Percentiles rank a stretch among this genome's conserved stretches.
These are phyloP conservation scores for Euclidium syriacum DNA, from an alignment of 345 rosid species.

Conservation along the genomic window DNA sequence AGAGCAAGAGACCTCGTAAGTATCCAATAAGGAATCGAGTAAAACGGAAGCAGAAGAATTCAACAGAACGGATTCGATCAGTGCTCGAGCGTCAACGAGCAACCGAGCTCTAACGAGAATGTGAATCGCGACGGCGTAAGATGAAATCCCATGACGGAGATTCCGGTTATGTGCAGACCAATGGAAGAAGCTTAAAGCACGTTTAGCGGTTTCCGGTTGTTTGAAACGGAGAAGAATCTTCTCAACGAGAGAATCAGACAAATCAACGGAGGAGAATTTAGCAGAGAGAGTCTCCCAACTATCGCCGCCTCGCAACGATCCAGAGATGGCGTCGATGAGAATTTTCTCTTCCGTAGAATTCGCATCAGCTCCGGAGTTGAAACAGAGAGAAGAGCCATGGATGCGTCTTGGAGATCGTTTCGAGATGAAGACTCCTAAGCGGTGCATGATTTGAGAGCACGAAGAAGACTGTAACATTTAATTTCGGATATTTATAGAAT, in stretches of 20 bases:
- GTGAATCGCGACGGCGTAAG: conserved; percentile 55
- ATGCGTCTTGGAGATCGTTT: not conserved
- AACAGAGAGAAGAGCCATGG: not conserved
- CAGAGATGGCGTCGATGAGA: conserved; percentile 32
- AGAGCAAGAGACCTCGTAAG: conserved; percentile 37
- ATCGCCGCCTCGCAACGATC: conserved; percentile 33
- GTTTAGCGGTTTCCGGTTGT: conserved; percentile 55
- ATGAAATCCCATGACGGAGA: conserved; percentile 38
- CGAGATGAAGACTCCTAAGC: not conserved
- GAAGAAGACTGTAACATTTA: too few relatives aligned
- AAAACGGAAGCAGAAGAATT: conserved; percentile 26
- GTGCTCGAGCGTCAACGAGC: conserved; percentile 54
- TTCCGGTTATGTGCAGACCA: conserved; percentile 56
- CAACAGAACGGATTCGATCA: conserved; percentile 52
- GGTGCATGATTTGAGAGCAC: conserved; percentile 6
- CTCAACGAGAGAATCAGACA: conserved; percentile 38
- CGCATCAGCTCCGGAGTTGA: conserved; percentile 6
- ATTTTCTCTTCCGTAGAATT: not conserved
- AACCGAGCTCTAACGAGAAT: conserved; percentile 51
- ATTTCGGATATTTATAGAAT: too few relatives aligned
- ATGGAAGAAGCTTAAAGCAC: conserved; percentile 67
- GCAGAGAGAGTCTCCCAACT: conserved; percentile 55
- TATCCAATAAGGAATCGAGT: conserved; percentile 45
- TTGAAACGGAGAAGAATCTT: conserved; percentile 56
- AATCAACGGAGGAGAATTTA: conserved; percentile 32